These are phyloP conservation scores for Cyclaneusma minus DNA, from an alignment of 2,329 filamentous ascomycete species.

Conservation along the genomic window DNA sequence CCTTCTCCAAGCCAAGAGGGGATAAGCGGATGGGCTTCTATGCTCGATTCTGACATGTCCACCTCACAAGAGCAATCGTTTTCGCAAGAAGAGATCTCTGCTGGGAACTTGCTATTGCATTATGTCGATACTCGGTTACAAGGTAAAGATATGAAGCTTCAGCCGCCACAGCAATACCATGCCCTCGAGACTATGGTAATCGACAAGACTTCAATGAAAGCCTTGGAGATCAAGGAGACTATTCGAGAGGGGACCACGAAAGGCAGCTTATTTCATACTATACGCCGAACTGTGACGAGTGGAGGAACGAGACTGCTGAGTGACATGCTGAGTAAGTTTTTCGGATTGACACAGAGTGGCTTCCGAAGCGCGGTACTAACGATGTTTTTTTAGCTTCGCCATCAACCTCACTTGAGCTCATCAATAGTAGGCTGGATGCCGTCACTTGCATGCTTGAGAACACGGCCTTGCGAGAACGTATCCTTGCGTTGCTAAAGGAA, in stretches of 20 bases:
- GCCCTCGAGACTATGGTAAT: constrained; percentile 71
- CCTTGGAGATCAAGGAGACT: constrained; percentile 78
- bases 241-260: constrained; percentile 63
- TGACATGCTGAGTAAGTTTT: constrained; percentile 56
- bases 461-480: constrained; percentile 50
- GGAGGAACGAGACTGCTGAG: constrained; percentile 74
- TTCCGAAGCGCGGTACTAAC: constrained; percentile 9
- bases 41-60: constrained; percentile 62
- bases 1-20: constrained; percentile 22
- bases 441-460: constrained; percentile 60
- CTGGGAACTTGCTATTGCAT: constrained; percentile 66
- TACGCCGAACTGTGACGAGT: constrained; percentile 80
- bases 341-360: not conserved
- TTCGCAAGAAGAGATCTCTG: constrained; percentile 51
- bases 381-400: constrained; percentile 46
- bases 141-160: constrained; percentile 65
- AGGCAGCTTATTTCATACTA: constrained; percentile 79
- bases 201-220: constrained; percentile 79
- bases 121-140: constrained; percentile 72
- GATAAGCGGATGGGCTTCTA: constrained; percentile 46
- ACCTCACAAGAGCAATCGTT: constrained; percentile 38
- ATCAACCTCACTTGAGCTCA: constrained; percentile 70
- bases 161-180: constrained; percentile 63
- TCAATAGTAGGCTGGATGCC: constrained; percentile 66
- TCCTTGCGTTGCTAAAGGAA: constrained; percentile 51